These are phyloP conservation scores for Telfairia occidentalis DNA, from an alignment of 331 rosid species.

Conservation along the genomic window DNA sequence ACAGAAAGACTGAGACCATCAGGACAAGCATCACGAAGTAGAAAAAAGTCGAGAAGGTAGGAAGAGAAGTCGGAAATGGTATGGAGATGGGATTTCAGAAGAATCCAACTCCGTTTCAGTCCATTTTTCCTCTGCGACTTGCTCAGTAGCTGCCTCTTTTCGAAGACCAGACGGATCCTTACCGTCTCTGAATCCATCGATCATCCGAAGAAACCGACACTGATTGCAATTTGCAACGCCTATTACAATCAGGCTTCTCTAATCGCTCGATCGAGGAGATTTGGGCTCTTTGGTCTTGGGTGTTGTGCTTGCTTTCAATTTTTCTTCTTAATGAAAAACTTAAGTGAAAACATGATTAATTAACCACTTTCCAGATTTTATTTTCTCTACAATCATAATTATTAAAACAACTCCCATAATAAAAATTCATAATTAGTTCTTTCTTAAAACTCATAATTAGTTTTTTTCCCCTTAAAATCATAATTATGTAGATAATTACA, in stretches of 20 bases:
- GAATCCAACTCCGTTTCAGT: slow-evolving; percentile 70
- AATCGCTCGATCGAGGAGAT: not conserved
- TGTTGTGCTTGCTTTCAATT: not conserved
- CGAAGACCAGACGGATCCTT: slow-evolving; percentile 65
- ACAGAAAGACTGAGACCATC: slow-evolving; percentile 63
- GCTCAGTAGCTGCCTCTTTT: slow-evolving; percentile 34
- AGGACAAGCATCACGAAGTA: slow-evolving; percentile 52
- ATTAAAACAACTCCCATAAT: too few species aligned
- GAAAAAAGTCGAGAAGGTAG: slow-evolving; percentile 31
- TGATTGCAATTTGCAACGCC: not conserved
- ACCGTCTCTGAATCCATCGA: slow-evolving; percentile 22
- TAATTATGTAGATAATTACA: too few species aligned
- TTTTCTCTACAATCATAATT: too few species aligned
- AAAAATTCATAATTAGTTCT: too few species aligned
- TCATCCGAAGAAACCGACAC: not conserved
- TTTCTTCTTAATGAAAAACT: not conserved
- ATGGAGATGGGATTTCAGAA: slow-evolving; percentile 49
- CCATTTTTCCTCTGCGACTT: slow-evolving; percentile 55
- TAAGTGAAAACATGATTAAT: not conserved
- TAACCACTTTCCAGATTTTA: too few species aligned
- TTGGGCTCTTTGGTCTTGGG: not conserved
- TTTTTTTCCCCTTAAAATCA: too few species aligned
- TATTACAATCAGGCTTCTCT: not conserved
- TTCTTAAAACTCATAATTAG: too few species aligned
- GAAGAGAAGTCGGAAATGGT: slow-evolving; percentile 60